Percentiles rank a stretch among this genome's conserved stretches.
These are phyloP conservation scores for Acacia confusa DNA, from an alignment of 306 rosid species.

Conservation along the genomic window DNA sequence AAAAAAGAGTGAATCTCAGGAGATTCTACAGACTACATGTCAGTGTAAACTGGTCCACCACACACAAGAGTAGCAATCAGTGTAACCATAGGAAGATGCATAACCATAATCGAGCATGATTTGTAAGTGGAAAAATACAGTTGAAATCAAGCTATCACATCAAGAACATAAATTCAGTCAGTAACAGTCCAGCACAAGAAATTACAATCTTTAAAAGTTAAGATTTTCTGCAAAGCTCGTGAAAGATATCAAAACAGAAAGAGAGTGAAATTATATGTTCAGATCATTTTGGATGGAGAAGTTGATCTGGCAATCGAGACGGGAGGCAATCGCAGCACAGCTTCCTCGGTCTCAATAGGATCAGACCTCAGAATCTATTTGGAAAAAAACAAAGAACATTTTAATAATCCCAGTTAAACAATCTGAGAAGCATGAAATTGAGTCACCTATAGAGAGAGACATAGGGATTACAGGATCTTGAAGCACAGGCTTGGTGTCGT, in stretches of 20 bases:
- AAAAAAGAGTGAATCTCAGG: background rate
- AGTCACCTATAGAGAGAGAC: background rate
- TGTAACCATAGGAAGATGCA: background rate
- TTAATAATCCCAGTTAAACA: background rate
- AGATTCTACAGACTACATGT: background rate
- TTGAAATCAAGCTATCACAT: background rate
- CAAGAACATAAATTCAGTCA: conserved; percentile 9
- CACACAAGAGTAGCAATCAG: background rate
- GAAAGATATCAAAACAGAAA: background rate
- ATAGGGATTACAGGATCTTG: conserved; percentile 72
- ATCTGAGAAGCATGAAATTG: background rate
- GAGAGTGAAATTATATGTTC: background rate
- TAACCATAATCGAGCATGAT: background rate
- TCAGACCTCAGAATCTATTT: conserved; percentile 79
- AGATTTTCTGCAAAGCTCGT: background rate
- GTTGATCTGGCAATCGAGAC: conserved; percentile 40
- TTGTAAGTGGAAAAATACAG: background rate
- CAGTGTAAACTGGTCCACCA: background rate
- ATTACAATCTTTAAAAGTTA: background rate
- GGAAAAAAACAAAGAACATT: background rate
- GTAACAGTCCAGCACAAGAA: background rate
- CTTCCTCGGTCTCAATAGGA: conserved; percentile 88
- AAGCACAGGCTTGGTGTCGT: conserved; percentile 82
- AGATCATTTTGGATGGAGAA: conserved; percentile 24
- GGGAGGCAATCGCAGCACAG: conserved; percentile 73